Percentiles rank a stretch among this genome's conserved stretches.
Evolutionary conservation across 1,284 basidiomycete genomes (phyloP).

Genomic region (Boletus chippewaensis): DNA sequence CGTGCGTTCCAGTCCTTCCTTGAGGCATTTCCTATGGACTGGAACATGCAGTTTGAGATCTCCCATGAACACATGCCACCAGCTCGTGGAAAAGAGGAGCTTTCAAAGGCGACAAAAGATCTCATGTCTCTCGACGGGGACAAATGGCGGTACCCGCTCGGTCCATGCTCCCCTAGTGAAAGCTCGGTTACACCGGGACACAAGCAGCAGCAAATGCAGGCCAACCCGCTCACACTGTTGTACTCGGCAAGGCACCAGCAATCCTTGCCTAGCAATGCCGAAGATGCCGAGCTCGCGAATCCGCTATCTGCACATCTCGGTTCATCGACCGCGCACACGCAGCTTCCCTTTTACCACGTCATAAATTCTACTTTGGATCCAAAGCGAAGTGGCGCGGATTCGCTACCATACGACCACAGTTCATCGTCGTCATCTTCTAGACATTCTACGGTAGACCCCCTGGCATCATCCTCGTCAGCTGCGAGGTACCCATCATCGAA

Average conservation of each 20-base stretch:
- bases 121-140: constrained; percentile 33
- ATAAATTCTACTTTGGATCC: constrained; percentile 9
- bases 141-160: constrained; percentile 25
- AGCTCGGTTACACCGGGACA: constrained; percentile 9
- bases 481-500: constrained; percentile 18
- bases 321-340: constrained; percentile 4
- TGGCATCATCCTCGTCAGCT: constrained; percentile 13
- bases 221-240: constrained; percentile 15
- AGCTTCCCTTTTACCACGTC: constrained; percentile 19
- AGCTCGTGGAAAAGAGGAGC: constrained; percentile 46
- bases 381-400: constrained; percentile 9
- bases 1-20: constrained; percentile 49
- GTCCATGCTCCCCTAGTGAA: constrained; percentile 13
- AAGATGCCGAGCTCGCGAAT: constrained; percentile 2
- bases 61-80: constrained; percentile 34
- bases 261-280: constrained; percentile 4
- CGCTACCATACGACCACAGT: constrained; percentile 13
- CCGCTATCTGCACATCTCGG: constrained; percentile 3
- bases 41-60: constrained; percentile 34
- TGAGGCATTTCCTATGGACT: constrained; percentile 36
- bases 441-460: constrained; percentile 24
- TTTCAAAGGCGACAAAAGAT: constrained; percentile 63
- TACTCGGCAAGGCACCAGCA: constrained; percentile 19
- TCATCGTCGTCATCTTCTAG: constrained; percentile 29
- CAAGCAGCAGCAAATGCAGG: constrained; percentile 16